phyloP scores from a whole-genome alignment of 2,329 filamentous ascomycete genomes.

The Ceratocystis cacaofunesta region DNA sequence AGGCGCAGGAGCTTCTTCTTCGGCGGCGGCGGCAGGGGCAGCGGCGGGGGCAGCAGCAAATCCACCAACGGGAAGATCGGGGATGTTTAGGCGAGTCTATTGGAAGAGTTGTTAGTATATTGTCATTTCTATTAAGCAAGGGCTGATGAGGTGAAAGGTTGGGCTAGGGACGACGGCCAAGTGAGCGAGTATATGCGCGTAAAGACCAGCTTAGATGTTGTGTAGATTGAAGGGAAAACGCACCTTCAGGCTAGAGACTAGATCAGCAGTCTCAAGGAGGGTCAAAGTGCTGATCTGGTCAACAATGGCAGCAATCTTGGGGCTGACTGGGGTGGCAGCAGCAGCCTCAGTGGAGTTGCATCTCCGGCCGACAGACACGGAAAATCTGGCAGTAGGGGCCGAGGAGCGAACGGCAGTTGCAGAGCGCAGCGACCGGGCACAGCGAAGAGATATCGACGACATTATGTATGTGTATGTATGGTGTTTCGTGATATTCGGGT shows the following conservation, averaged over 20 bases:
- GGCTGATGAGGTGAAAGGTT: background rate
- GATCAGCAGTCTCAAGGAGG: constrained; percentile 87
- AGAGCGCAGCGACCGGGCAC: constrained; percentile 27
- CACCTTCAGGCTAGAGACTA: constrained; percentile 93
- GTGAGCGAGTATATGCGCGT: background rate
- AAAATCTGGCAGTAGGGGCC: constrained; percentile 34
- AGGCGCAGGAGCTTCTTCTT: constrained; percentile 66
- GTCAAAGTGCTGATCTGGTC: constrained; percentile 99
- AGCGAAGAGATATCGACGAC: constrained; percentile 16
- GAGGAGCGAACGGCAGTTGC: constrained; percentile 31
- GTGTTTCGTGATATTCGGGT: background rate
- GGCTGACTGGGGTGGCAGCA: constrained; percentile 42
- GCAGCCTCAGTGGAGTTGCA: constrained; percentile 75
- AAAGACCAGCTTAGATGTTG: background rate
- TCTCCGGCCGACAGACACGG: constrained; percentile 44
- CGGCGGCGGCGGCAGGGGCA: constrained; percentile 44
- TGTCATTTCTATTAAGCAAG: background rate
- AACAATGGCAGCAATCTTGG: constrained; percentile 89
- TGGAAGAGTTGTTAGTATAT: background rate
- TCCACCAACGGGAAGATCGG: constrained; percentile 86
- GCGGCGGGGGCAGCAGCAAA: constrained; percentile 57
- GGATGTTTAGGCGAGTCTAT: constrained; percentile 60
- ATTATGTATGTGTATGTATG: constrained; percentile 3
- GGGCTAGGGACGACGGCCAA: background rate
- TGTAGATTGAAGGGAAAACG: constrained; percentile 12